Conservation (phyloP, 768 basidiomycete genomes). For the Candolleomyces aberdarensis region DNA sequence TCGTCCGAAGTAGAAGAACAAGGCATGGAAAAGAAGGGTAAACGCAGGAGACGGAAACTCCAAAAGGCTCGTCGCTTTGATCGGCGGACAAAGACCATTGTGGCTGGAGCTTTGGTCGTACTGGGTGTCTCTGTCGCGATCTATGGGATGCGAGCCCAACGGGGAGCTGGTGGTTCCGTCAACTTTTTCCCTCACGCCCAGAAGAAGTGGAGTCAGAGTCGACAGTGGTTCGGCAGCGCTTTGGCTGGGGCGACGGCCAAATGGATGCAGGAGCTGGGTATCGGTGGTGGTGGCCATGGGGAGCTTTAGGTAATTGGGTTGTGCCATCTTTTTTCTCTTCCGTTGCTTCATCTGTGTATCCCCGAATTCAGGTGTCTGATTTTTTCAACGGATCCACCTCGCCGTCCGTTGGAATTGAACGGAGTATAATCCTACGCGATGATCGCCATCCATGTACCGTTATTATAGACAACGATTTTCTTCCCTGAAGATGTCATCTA, state of each 20-base stretch:
- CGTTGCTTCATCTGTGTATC: background rate
- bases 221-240: slow-evolving; percentile 6
- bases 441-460: no score
- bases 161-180: background rate
- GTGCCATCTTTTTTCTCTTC: background rate
- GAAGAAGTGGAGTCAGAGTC: slow-evolving; percentile 2
- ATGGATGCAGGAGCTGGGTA: background rate
- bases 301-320: background rate
- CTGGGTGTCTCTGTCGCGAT: slow-evolving; percentile 70
- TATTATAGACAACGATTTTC: no score
- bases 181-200: slow-evolving; percentile 3
- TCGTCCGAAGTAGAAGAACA: background rate
- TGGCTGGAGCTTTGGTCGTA: slow-evolving; percentile 66
- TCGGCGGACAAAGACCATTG: slow-evolving; percentile 40
- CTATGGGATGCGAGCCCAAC: slow-evolving; percentile 33
- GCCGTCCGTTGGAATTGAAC: no score
- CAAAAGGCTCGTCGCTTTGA: background rate
- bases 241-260: slow-evolving; percentile 2
- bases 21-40: background rate
- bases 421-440: no score
- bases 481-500: no score
- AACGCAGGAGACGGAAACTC: slow-evolving; percentile 9
- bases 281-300: background rate
- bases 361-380: no score
- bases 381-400: no score